Percentiles rank a stretch among this genome's conserved stretches.
phyloP scores from a whole-genome alignment of 495 filamentous ascomycete genomes.

The Annulohypoxylon stygium region DNA sequence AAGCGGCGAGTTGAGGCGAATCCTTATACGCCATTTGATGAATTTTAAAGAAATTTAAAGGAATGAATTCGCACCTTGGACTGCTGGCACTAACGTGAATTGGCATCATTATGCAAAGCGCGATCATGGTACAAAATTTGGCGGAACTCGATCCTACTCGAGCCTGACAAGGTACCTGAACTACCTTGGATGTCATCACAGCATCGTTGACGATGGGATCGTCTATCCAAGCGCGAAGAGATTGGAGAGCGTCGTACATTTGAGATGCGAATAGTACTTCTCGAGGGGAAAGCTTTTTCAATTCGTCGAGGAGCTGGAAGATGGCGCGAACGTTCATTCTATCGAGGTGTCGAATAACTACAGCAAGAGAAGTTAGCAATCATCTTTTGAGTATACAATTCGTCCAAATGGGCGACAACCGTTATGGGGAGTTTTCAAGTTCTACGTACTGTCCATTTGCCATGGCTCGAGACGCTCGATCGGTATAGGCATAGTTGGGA shows the following conservation, averaged over 20 bases:
- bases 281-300: slow-evolving; percentile 50
- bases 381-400: neutral
- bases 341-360: slow-evolving; percentile 68
- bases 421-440: neutral
- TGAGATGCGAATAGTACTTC: slow-evolving; percentile 55
- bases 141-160: slow-evolving; percentile 38
- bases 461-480: slow-evolving; percentile 67
- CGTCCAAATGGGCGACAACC: neutral
- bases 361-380: slow-evolving; percentile 18
- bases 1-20: slow-evolving; percentile 58
- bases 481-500: slow-evolving; percentile 75
- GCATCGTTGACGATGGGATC: slow-evolving; percentile 61
- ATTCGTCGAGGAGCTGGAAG: slow-evolving; percentile 60
- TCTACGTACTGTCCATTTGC: slow-evolving; percentile 63
- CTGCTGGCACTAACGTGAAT: slow-evolving; percentile 54
- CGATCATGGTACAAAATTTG: slow-evolving; percentile 56
- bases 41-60: slow-evolving; percentile 64
- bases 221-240: slow-evolving; percentile 55
- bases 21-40: slow-evolving; percentile 61
- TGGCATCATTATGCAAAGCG: slow-evolving; percentile 61
- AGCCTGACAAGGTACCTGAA: slow-evolving; percentile 57
- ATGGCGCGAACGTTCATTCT: slow-evolving; percentile 68
- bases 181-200: slow-evolving; percentile 53
- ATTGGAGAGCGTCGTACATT: slow-evolving; percentile 54
- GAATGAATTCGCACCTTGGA: slow-evolving; percentile 58